Evolutionary conservation across 345 rosid species (phyloP).

Genomic region (Eucalyptus dawsonii): DNA sequence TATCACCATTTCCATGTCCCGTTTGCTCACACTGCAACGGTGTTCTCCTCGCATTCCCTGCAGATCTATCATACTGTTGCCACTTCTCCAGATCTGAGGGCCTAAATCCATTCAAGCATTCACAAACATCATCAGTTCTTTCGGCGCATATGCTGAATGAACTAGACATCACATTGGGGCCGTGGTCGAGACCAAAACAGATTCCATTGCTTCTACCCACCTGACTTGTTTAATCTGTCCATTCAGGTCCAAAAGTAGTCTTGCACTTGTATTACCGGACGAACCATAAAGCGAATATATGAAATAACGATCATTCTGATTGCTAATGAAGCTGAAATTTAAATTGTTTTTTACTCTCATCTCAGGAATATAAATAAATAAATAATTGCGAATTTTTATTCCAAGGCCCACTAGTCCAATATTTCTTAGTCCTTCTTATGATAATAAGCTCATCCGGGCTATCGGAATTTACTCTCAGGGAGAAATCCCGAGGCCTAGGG

Average conservation of each 20-base stretch:
- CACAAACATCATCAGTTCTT: too few species aligned
- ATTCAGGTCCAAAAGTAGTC: background rate
- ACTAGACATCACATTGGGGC: conserved; percentile 8
- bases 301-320: background rate
- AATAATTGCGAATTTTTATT: background rate
- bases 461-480: background rate
- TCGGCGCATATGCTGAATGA: background rate
- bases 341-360: background rate
- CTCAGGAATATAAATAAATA: background rate
- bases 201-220: background rate
- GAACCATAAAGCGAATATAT: background rate
- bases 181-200: conserved; percentile 9
- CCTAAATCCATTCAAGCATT: conserved; percentile 10
- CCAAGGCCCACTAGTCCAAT: background rate
- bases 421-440: background rate
- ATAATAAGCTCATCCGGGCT: background rate
- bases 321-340: background rate
- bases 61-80: conserved; percentile 5
- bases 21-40: background rate
- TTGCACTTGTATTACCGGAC: background rate
- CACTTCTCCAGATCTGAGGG: conserved; percentile 7
- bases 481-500: background rate
- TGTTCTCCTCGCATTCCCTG: conserved; percentile 15
- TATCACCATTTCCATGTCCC: background rate
- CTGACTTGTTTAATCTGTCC: background rate